Conservation (phyloP, 306 rosid species). For the Myrica gale region DNA sequence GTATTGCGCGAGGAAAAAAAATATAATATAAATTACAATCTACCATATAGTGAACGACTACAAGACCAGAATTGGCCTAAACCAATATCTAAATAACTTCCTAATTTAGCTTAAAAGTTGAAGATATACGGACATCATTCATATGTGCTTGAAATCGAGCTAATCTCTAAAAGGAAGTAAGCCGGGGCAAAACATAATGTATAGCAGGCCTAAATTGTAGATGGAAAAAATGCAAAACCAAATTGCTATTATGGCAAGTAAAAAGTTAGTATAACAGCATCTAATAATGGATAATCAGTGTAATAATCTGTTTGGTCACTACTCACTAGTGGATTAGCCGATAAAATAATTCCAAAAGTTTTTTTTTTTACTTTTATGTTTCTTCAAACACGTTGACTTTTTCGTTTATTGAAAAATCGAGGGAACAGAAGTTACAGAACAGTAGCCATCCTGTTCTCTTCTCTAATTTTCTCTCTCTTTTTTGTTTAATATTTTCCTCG, state of each 20-base stretch:
- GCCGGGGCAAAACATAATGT: not conserved
- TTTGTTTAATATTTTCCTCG: not conserved
- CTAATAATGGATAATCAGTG: not conserved
- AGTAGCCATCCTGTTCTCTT: not conserved
- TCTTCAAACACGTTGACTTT: not conserved
- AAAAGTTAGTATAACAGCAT: not conserved
- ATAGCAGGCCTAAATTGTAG: not conserved
- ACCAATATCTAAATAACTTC: not conserved
- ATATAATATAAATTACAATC: too few relatives aligned
- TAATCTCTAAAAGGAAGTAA: not conserved
- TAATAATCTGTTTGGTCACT: too few relatives aligned
- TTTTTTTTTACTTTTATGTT: not conserved
- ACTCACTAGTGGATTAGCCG: not conserved
- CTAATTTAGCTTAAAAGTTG: not conserved
- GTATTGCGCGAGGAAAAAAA: too few relatives aligned
- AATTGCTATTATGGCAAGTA: not conserved
- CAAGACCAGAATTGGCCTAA: too few relatives aligned
- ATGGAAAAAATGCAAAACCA: not conserved
- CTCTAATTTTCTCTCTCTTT: not conserved
- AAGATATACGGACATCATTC: too few relatives aligned
- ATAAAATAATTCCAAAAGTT: too few relatives aligned
- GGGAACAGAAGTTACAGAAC: not conserved
- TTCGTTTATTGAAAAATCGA: not conserved
- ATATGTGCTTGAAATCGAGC: not conserved
- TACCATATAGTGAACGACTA: too few relatives aligned